phyloP scores from a whole-genome alignment of 352 stramenopile species.

The Saprolegnia diclina region DNA sequence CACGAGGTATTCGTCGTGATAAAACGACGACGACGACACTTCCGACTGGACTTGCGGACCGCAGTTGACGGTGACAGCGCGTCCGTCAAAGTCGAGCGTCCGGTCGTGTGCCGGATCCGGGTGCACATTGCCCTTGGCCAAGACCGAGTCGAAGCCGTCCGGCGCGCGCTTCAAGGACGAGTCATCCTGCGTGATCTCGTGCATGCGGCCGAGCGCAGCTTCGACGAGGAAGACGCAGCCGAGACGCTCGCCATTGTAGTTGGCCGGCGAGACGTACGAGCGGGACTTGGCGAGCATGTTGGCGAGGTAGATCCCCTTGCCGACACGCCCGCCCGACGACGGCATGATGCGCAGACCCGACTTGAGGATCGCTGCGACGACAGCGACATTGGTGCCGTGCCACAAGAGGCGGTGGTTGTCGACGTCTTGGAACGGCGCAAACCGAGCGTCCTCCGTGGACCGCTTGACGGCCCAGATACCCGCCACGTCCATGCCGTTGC shows the following conservation, averaged over 20 bases:
- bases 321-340: conserved; percentile 36
- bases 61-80: conserved; percentile 5
- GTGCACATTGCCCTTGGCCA: conserved; percentile 32
- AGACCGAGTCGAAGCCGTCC: conserved; percentile 33
- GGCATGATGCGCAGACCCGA: conserved; percentile 40
- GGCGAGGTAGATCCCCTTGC: conserved; percentile 38
- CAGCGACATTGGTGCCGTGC: conserved; percentile 39
- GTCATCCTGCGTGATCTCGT: conserved; percentile 34
- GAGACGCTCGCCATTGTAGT: conserved; percentile 26
- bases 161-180: conserved; percentile 28
- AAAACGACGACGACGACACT: conserved; percentile 28
- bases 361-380: conserved; percentile 38
- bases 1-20: conserved; percentile 35
- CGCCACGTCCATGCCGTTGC: conserved; percentile 4
- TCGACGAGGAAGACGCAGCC: conserved; percentile 37
- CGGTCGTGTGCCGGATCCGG: conserved; percentile 27
- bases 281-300: conserved; percentile 33
- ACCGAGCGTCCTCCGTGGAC: conserved; percentile 30
- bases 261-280: conserved; percentile 27
- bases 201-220: conserved; percentile 32
- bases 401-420: conserved; percentile 34
- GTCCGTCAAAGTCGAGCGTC: conserved; percentile 30
- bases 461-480: conserved; percentile 32
- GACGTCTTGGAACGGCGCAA: conserved; percentile 28
- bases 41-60: not conserved